Evolutionary conservation across 805 yeast genomes (phyloP).

Genomic region (Starmera dryadoides): DNA sequence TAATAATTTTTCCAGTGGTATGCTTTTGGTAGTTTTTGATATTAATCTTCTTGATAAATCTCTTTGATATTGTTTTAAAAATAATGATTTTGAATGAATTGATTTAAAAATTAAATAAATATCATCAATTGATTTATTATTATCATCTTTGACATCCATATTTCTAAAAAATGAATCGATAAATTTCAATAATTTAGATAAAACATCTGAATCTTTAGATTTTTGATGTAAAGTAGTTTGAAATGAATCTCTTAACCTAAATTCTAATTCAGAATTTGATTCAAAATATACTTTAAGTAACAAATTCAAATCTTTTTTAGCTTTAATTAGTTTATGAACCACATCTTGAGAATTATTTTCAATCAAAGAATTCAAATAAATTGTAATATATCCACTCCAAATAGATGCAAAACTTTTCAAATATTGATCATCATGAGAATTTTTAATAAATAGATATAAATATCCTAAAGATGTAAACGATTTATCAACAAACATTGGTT

Average conservation of each 20-base stretch:
- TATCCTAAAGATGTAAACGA: slow-evolving; percentile 2
- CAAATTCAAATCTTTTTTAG: slow-evolving; percentile 9
- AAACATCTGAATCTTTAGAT: slow-evolving; percentile 2
- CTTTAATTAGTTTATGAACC: slow-evolving; percentile 7
- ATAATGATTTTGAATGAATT: slow-evolving; percentile 13
- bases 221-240: slow-evolving; percentile 6
- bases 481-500: slow-evolving; percentile 8
- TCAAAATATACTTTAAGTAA: slow-evolving; percentile 6
- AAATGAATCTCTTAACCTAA: slow-evolving; percentile 14
- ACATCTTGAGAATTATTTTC: slow-evolving; percentile 4
- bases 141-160: background rate
- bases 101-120: slow-evolving; percentile 14
- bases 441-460: slow-evolving; percentile 9
- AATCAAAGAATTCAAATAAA: slow-evolving; percentile 6
- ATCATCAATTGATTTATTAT: slow-evolving; percentile 7
- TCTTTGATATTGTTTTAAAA: slow-evolving; percentile 12
- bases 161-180: slow-evolving; percentile 14
- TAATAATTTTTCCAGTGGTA: slow-evolving; percentile 6
- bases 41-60: slow-evolving; percentile 16
- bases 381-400: slow-evolving; percentile 11
- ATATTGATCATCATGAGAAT: slow-evolving; percentile 1
- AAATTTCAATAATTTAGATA: slow-evolving; percentile 8
- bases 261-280: slow-evolving; percentile 8
- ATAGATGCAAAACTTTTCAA: background rate
- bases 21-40: slow-evolving; percentile 4